Base-by-base conservation (phyloP, 306 rosid species). In the Abrus precatorius region DNA sequence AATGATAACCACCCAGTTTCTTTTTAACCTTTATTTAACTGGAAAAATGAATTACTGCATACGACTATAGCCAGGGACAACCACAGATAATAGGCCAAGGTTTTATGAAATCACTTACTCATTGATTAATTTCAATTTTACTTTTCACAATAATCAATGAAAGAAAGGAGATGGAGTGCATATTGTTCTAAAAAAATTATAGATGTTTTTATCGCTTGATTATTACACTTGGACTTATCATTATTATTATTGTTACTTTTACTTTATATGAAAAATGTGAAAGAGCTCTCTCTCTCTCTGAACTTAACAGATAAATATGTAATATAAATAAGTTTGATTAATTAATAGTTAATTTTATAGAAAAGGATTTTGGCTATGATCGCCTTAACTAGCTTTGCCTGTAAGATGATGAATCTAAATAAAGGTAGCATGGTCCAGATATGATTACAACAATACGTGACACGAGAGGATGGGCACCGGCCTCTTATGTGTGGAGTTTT, bases 361-460 rank as follows among this genome's bases (percentile, higher is more conserved):
- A 5, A 44, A 34, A 48, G n/a, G n/a, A 14, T 11, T n/a, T 6
- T 48, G 34, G 38, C 65, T 61, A 62, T 72, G 71, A 61, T 47
- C 4, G 38, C n/a, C 48, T 52, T 53, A 47, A 69, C 43, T 33
- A 80, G 52, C 30, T 13, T 63, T 69, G 63, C 33, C 8, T 30
- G 41, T 34, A 71, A 66, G 78, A 63, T 49, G 72, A 8, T 8
- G 40, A 64, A 73, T 30, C 47, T 38, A 52, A 5, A 28, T 69
- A 78, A 36, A 71, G 65, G 20, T 64, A 64, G 80, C 62, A 56
- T 75, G 82, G 82, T 76, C 82, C 85, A 75, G 1, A 59, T 57
- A 44, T 8, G 20, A 28, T 41, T 11, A 3, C 44, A 81, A 74
- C 74, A n/a, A 36, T 69, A 34, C 12, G 48, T 34, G 13, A 74